These are phyloP conservation scores for Lentinula detonsa DNA, from an alignment of 768 basidiomycete species.

Conservation along the genomic window DNA sequence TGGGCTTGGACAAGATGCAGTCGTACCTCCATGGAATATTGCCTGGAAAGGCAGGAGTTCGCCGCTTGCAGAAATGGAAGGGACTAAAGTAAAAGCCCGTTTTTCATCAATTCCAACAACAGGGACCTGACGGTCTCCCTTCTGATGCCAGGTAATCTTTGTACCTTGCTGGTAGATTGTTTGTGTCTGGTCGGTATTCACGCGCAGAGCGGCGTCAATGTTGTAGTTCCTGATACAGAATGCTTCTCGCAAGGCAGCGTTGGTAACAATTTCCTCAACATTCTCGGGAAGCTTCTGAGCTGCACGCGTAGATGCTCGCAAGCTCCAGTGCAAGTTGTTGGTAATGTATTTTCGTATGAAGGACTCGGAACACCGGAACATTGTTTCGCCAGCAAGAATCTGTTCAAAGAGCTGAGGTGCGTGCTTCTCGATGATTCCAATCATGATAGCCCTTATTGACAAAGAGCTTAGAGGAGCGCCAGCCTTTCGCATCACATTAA, in stretches of 20 bases:
- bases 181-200: no score
- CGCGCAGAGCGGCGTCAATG: slow-evolving; percentile 10
- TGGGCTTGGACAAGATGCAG: neutral
- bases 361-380: slow-evolving; percentile 12
- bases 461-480: neutral
- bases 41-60: no score
- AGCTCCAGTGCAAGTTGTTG: slow-evolving; percentile 12
- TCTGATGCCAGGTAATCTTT: slow-evolving; percentile 8
- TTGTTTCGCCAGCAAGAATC: slow-evolving; percentile 7
- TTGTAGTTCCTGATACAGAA: slow-evolving; percentile 6
- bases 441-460: neutral
- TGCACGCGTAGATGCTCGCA: slow-evolving; percentile 13
- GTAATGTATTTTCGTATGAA: slow-evolving; percentile 9
- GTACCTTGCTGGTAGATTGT: slow-evolving; percentile 8
- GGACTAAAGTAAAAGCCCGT: no score
- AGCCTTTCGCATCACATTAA: neutral
- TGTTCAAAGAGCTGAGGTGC: slow-evolving; percentile 17
- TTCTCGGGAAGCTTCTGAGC: slow-evolving; percentile 22
- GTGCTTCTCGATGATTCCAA: slow-evolving; percentile 9
- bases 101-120: slow-evolving; percentile 12
- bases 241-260: slow-evolving; percentile 10
- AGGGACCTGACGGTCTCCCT: slow-evolving; percentile 12
- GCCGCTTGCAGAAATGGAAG: no score
- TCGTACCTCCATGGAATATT: slow-evolving; percentile 7
- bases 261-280: slow-evolving; percentile 9